A percentile compares a stretch with the other conserved stretches of the same genome.
phyloP scores from a whole-genome alignment of 176 grass and related monocot species.

The Avena insularis region DNA sequence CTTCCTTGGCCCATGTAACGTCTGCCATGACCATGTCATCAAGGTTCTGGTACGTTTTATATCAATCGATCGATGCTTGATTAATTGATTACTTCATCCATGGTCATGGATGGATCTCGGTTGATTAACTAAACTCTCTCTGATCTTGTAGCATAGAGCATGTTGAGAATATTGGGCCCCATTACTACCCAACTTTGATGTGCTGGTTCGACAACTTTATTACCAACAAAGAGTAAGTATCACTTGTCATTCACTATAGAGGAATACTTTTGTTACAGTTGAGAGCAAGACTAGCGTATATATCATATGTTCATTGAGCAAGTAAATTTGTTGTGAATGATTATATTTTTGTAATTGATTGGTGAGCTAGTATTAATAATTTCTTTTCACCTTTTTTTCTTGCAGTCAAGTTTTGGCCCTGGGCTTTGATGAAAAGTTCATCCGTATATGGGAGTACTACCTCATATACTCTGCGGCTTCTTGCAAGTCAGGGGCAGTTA shows the following conservation, averaged over 20 bases:
- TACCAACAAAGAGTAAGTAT: constrained; percentile 16
- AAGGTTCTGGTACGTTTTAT: constrained; percentile 9
- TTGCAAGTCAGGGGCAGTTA: neutral
- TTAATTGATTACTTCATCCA: neutral
- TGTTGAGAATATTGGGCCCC: neutral
- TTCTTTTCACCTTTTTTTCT: neutral
- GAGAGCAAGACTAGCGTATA: neutral
- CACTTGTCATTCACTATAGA: neutral
- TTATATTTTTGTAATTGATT: neutral
- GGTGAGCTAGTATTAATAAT: no score
- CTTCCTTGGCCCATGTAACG: neutral
- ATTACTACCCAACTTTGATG: constrained; percentile 17
- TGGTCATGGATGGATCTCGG: no score
- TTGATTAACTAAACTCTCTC: neutral
- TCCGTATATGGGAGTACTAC: constrained; percentile 9
- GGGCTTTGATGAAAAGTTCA: constrained; percentile 18
- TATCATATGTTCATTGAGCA: neutral
- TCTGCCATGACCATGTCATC: neutral
- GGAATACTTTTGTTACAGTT: neutral
- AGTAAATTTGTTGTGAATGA: neutral
- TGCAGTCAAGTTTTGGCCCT: neutral
- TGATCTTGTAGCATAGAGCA: constrained; percentile 5
- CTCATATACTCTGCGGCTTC: constrained; percentile 2
- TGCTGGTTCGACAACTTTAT: neutral
- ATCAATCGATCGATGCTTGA: neutral